Evolutionary conservation across 1,284 basidiomycete species (phyloP), one percentile per base, ranked within the genome.

Genomic region (Cutaneotrichosporon cyanovorans): DNA sequence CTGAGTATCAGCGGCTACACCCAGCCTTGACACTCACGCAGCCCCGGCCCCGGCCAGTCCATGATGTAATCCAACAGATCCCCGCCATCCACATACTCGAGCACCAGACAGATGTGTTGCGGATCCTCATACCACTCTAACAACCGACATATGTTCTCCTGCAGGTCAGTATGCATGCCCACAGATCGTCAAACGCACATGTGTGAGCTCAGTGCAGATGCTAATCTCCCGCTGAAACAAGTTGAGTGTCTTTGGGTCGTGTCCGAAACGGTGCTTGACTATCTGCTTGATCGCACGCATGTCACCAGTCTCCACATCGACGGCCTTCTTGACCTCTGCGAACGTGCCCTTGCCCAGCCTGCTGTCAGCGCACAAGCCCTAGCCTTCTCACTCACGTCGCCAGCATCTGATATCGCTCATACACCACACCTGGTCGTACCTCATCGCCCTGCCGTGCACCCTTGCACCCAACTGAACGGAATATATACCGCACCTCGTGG

Each of bases 1-100:
- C 69, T 73, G 48, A 7, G 18, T 16, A 33, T 51, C 32, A 31
- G 23, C 20, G 25, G 7, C 19, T 22, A 9, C 31, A 6, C 30
- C 30, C 14, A 11, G 14, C 8, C 20, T 22, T 23, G 34, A 19
- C 23, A 76, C 81, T 67, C 59, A 85, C 84, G 54, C 2, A 88
- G 60, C 2, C 84, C 68, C 5, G 50, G 53, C 6, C 58, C 83
- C 3, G 71, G 66, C 5, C 48, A 62, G 14, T 67, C 73, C 39
- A 87, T 63, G 53, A 91, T 88, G 58, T 80, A 81, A 55, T 89
- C 84, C 15, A 93, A 74, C n/a, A 96, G 73, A 66, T 95, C 89
- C 1, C 89, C 90, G 15, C 91, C 90, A 22, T 84, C 79, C 4
- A 93, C 77, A 52, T 81, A 80, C 69, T 72, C 71, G 37, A 72